phyloP scores from a whole-genome alignment of 163 green algal species.

The Scenedesmus sp. region DNA sequence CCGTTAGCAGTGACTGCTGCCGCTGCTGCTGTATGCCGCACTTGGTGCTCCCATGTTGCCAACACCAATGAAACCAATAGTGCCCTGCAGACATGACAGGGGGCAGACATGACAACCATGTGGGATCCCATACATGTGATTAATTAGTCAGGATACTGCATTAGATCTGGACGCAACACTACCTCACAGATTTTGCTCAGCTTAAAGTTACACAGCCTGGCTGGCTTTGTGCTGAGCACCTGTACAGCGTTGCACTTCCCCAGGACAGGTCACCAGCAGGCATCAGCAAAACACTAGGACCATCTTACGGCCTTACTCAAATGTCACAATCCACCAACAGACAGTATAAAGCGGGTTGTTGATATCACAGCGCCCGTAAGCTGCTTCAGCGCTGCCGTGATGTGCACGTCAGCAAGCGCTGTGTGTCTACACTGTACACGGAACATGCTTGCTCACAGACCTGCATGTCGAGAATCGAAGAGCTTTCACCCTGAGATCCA shows the following conservation, averaged over 20 bases:
- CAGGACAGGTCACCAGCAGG: neutral
- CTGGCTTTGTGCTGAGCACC: neutral
- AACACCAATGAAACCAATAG: conserved; percentile 55
- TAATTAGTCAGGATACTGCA: neutral
- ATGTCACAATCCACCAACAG: neutral
- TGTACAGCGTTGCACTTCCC: neutral
- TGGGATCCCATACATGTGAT: neutral
- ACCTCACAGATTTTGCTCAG: no score
- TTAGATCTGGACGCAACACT: no score
- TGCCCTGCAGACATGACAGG: conserved; percentile 21
- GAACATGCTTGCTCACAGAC: neutral
- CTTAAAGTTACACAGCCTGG: no score
- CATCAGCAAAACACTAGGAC: neutral
- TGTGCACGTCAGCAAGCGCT: neutral
- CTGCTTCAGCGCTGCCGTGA: neutral
- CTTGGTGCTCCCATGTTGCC: conserved; percentile 52
- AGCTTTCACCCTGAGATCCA: neutral
- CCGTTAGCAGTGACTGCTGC: neutral
- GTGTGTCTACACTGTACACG: neutral
- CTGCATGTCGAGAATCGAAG: neutral
- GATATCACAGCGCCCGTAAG: neutral
- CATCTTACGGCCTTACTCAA: neutral
- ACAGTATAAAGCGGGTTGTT: neutral
- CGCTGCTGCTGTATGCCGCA: neutral
- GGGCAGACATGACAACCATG: neutral